Evolutionary conservation across 495 filamentous ascomycete species (phyloP).

Genomic region (Lichina pygmaea): DNA sequence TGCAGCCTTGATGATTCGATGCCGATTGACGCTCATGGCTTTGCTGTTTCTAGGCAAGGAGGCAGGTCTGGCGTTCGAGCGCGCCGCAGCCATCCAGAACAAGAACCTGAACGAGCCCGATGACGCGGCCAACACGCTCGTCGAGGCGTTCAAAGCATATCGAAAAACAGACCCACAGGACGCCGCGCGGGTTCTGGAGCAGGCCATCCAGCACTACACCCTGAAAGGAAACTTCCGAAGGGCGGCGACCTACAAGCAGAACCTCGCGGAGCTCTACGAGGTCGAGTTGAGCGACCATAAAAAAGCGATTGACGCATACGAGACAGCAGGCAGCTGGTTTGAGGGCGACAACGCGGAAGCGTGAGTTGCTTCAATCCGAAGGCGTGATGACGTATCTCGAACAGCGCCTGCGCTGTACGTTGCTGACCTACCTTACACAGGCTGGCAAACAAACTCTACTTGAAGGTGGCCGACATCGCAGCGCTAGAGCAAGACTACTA

Average conservation of each 20-base stretch:
- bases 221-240: conserved; percentile 65
- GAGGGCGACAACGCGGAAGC: conserved; percentile 66
- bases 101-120: conserved; percentile 64
- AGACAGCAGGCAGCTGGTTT: conserved; percentile 65
- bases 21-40: background rate
- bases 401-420: background rate
- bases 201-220: conserved; percentile 56
- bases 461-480: conserved; percentile 70
- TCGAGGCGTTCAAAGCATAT: conserved; percentile 67
- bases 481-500: conserved; percentile 59
- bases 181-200: conserved; percentile 44
- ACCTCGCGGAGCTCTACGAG: conserved; percentile 61
- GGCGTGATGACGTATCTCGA: background rate
- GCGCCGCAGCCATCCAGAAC: conserved; percentile 46
- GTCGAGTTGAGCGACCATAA: conserved; percentile 48
- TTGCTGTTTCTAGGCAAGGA: conserved; percentile 29
- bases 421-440: conserved; percentile 13
- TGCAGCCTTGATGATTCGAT: too few relatives aligned
- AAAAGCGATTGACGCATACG: conserved; percentile 50
- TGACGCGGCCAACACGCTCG: conserved; percentile 57
- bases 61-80: conserved; percentile 56
- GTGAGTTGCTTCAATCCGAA: conserved; percentile 18
- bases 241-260: conserved; percentile 68
- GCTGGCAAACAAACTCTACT: conserved; percentile 66
- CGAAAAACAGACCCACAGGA: conserved; percentile 54